A percentile compares a stretch with the other conserved stretches of the same genome.
Evolutionary conservation across 2,329 filamentous ascomycete genomes (phyloP).

Genomic region (Ambrosiella xylebori): DNA sequence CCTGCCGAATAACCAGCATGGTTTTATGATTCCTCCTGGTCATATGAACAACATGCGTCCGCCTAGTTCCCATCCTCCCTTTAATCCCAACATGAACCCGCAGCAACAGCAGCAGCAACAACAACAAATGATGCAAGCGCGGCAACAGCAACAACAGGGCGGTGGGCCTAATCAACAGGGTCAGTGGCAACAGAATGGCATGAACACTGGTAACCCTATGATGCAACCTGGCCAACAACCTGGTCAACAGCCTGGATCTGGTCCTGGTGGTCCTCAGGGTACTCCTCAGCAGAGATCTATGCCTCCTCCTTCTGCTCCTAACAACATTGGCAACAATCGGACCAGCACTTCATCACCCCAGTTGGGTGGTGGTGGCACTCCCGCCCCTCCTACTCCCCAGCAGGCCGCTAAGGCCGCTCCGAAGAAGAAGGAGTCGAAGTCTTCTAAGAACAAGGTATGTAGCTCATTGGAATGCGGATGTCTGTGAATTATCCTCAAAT

Average conservation of each 20-base stretch:
- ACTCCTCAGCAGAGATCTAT: conserved; percentile 55
- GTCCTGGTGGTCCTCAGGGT: conserved; percentile 37
- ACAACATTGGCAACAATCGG: conserved; percentile 32
- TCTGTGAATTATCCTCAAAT: neutral
- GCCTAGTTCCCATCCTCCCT: conserved; percentile 47
- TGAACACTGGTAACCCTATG: conserved; percentile 24
- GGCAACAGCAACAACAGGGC: conserved; percentile 17
- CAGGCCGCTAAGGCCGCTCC: conserved; percentile 56
- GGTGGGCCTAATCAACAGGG: neutral
- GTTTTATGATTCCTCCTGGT: conserved; percentile 35
- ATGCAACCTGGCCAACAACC: conserved; percentile 18
- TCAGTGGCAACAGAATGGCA: conserved; percentile 22
- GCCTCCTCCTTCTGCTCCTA: conserved; percentile 48
- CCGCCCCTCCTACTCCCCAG: conserved; percentile 54
- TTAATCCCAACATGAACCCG: conserved; percentile 39
- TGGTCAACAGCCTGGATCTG: conserved; percentile 18
- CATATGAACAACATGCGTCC: conserved; percentile 51
- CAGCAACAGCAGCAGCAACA: conserved; percentile 30
- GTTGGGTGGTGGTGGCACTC: conserved; percentile 37
- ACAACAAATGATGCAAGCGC: conserved; percentile 17
- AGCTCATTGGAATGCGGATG: neutral
- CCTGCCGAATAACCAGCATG: conserved; percentile 25
- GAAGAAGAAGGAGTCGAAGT: conserved; percentile 59
- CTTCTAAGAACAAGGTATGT: conserved; percentile 50
- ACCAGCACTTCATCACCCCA: conserved; percentile 43